Percentiles rank a stretch among this genome's conserved stretches.
phyloP scores from a whole-genome alignment of 2,329 filamentous ascomycete genomes.

The Pseudohalonectria lignicola region DNA sequence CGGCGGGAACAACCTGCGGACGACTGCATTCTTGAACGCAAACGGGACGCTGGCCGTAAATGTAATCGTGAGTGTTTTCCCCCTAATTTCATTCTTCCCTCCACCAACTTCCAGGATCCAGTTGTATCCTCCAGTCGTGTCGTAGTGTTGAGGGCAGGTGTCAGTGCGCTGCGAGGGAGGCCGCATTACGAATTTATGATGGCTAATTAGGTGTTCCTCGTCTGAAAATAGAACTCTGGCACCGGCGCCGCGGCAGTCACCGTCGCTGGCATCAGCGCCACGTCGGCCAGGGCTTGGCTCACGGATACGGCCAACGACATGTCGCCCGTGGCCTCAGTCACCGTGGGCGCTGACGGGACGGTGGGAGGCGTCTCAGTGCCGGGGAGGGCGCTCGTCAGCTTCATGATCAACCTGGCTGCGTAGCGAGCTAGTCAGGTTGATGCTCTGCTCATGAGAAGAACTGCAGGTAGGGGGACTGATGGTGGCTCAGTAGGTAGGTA shows the following conservation, averaged over 20 bases:
- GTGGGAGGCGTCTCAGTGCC: not conserved
- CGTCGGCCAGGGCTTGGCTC: not conserved
- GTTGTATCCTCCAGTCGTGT: too few species aligned
- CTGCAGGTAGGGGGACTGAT: too few species aligned
- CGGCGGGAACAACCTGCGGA: not conserved
- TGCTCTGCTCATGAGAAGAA: too few species aligned
- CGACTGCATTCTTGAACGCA: not conserved
- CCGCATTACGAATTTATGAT: too few species aligned
- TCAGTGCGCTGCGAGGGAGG: too few species aligned
- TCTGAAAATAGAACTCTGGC: not conserved
- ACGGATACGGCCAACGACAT: conserved; percentile 21
- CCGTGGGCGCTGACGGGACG: not conserved
- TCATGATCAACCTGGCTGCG: not conserved
- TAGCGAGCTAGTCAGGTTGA: too few species aligned
- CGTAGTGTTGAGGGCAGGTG: too few species aligned
- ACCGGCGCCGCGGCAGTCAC: not conserved
- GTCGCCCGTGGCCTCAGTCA: conserved; percentile 17
- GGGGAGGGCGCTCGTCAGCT: not conserved
- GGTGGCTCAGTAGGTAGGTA: too few species aligned
- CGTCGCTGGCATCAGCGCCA: not conserved
- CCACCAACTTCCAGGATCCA: too few species aligned
- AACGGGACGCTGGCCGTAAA: not conserved
- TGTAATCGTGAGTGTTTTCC: not conserved
- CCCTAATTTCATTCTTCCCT: too few species aligned
- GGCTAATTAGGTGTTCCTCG: too few species aligned